A percentile compares a stretch with the other conserved stretches of the same genome.
Evolutionary conservation across 495 filamentous ascomycete genomes (phyloP).

Genomic region (Pseudoneurospora amorphoporcata): DNA sequence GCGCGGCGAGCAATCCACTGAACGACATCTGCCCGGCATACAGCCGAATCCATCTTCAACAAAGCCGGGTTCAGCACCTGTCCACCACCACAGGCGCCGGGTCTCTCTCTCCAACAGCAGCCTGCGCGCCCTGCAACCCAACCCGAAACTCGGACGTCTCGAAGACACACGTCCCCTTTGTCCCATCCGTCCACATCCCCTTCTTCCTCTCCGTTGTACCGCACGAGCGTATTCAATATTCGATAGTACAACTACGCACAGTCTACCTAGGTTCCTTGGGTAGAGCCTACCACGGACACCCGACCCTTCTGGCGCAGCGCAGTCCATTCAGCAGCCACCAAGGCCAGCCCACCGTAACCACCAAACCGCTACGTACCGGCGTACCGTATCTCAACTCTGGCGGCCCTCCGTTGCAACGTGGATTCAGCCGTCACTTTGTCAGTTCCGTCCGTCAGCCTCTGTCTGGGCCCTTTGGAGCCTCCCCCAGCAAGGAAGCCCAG

Average conservation of each 20-base stretch:
- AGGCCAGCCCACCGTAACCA: neutral
- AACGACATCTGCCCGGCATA: neutral
- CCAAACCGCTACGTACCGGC: neutral
- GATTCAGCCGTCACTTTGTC: neutral
- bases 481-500: neutral
- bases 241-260: neutral
- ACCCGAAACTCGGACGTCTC: neutral
- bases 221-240: neutral
- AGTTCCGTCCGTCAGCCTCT: neutral
- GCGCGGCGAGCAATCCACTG: neutral
- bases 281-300: neutral
- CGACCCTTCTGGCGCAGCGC: neutral
- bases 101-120: neutral
- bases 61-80: neutral
- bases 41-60: neutral
- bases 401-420: neutral
- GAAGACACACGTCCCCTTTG: neutral
- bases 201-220: neutral
- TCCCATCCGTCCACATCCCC: neutral
- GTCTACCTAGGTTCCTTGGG: neutral
- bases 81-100: neutral
- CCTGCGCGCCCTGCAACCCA: neutral
- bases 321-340: neutral
- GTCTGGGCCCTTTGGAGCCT: neutral
- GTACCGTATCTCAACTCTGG: neutral